Conservation (phyloP, 345 rosid species). For the Arabis hirsuta region DNA sequence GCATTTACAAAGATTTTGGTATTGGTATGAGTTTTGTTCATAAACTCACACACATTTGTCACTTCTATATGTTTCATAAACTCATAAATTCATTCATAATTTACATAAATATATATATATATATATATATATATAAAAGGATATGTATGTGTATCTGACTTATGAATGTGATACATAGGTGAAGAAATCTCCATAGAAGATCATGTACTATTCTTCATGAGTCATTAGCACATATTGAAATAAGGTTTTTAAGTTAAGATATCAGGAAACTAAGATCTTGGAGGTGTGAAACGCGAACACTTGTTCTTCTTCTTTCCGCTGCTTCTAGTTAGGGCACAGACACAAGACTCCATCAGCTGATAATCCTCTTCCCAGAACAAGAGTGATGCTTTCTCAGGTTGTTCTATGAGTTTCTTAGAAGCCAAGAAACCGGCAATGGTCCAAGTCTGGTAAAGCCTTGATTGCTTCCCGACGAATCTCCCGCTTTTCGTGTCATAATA, state of each 20-base stretch:
- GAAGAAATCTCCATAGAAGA: not conserved
- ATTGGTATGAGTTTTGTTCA: not conserved
- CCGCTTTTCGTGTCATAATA: slow-evolving; percentile 83
- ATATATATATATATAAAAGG: not conserved
- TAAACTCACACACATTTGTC: not conserved
- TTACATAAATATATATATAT: not conserved
- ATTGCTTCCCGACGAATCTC: slow-evolving; percentile 81
- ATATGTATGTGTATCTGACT: not conserved
- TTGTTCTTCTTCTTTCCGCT: slow-evolving; percentile 56
- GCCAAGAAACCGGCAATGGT: slow-evolving; percentile 82
- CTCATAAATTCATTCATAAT: not conserved
- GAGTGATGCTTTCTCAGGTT: slow-evolving; percentile 79
- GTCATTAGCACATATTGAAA: slow-evolving; percentile 1
- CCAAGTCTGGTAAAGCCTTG: slow-evolving; percentile 83
- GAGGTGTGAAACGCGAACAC: slow-evolving; percentile 59
- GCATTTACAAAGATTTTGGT: not conserved
- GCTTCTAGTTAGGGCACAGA: slow-evolving; percentile 63
- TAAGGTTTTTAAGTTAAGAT: not conserved
- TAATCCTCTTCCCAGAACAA: slow-evolving; percentile 92
- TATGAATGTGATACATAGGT: not conserved
- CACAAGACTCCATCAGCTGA: slow-evolving; percentile 82
- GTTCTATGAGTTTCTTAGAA: slow-evolving; percentile 84
- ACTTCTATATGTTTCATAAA: not conserved
- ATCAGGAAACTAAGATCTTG: slow-evolving; percentile 48
- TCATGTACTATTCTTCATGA: slow-evolving; percentile 2